Conservation (phyloP, 2,329 filamentous ascomycete species). For the Bretziella fagacearum region DNA sequence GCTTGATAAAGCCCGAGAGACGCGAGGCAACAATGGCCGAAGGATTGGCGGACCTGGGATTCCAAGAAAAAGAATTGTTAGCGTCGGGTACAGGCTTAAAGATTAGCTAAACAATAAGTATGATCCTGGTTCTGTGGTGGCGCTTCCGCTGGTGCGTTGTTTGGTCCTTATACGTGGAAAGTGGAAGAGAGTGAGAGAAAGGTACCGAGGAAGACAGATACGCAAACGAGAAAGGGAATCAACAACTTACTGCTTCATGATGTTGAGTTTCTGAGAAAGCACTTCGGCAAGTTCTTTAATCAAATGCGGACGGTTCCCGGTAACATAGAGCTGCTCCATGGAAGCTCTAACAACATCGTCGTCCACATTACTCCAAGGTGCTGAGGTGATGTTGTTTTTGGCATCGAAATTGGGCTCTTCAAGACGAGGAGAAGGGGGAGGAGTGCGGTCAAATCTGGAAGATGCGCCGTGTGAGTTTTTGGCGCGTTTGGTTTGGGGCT, state of each 20-base stretch:
- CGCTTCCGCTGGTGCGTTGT: neutral
- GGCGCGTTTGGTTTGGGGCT: constrained; percentile 44
- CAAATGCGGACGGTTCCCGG: constrained; percentile 79
- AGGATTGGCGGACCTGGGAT: constrained; percentile 73
- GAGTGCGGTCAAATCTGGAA: constrained; percentile 50
- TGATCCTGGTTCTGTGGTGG: too few species aligned
- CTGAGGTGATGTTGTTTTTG: constrained; percentile 52
- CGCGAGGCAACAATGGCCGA: constrained; percentile 90
- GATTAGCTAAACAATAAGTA: too few species aligned
- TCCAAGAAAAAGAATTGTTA: constrained; percentile 14
- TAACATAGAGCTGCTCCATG: constrained; percentile 73
- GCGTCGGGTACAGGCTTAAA: too few species aligned
- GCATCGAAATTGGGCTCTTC: constrained; percentile 37
- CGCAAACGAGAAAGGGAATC: neutral
- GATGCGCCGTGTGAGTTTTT: constrained; percentile 22
- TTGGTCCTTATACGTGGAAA: constrained; percentile 7
- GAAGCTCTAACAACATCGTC: constrained; percentile 91
- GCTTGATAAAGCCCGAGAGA: constrained; percentile 76
- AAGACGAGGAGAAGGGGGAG: constrained; percentile 29
- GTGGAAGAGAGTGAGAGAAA: neutral
- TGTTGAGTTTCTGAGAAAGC: constrained; percentile 57
- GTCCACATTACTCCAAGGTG: constrained; percentile 65
- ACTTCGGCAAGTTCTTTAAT: constrained; percentile 83
- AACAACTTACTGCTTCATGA: constrained; percentile 72
- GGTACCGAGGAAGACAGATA: neutral